phyloP scores from a whole-genome alignment of 345 rosid genomes.

The Boechera retrofracta region DNA sequence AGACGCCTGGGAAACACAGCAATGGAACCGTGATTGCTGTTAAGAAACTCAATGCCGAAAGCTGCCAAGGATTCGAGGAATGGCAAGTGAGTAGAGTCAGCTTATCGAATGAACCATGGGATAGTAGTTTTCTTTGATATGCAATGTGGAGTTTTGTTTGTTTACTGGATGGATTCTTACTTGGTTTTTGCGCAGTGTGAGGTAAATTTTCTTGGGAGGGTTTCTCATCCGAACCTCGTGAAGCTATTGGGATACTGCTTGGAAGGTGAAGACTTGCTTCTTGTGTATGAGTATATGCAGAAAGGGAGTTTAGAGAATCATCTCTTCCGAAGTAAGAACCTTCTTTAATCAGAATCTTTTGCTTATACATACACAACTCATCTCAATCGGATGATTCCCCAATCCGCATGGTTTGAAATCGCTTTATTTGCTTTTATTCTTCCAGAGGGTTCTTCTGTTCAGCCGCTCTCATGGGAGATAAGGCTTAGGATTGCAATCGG shows the following conservation, averaged over 20 bases:
- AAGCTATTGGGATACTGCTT: conserved; percentile 79
- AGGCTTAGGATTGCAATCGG: conserved; percentile 81
- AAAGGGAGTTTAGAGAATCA: conserved; percentile 97
- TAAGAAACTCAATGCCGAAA: conserved; percentile 80
- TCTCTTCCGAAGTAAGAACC: conserved; percentile 74
- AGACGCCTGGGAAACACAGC: conserved; percentile 55
- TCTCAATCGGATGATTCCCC: not conserved
- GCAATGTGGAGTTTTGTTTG: conserved; percentile 12
- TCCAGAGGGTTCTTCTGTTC: conserved; percentile 78
- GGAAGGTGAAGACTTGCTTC: conserved; percentile 84
- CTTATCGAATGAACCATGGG: not conserved
- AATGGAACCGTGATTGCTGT: conserved; percentile 78
- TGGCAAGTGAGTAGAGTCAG: conserved; percentile 75
- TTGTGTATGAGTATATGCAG: conserved; percentile 88
- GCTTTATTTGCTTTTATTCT: conserved; percentile 11
- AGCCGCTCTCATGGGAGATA: conserved; percentile 78
- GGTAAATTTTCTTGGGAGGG: conserved; percentile 79
- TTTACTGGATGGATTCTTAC: conserved; percentile 14
- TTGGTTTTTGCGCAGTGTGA: conserved; percentile 64
- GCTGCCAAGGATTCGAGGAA: conserved; percentile 83
- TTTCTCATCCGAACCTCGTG: conserved; percentile 91
- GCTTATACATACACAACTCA: not conserved
- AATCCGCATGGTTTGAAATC: not conserved
- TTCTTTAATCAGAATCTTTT: not conserved
- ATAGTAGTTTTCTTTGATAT: conserved; percentile 1